These are phyloP conservation scores for Mimosa bimucronata DNA, from an alignment of 306 rosid species.

Conservation along the genomic window DNA sequence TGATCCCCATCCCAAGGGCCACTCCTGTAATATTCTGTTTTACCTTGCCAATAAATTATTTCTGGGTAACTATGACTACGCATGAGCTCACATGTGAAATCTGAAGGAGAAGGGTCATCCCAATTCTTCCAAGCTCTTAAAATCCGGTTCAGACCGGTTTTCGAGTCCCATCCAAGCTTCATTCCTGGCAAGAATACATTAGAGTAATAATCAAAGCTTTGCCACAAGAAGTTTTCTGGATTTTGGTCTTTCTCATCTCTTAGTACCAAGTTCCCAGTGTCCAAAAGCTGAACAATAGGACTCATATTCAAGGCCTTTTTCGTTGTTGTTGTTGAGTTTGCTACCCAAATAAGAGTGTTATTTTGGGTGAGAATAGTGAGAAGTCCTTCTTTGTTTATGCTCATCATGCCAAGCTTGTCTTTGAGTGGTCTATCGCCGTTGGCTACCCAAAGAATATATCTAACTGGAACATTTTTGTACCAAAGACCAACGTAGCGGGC, in stretches of 20 bases:
- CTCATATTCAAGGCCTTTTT: neutral
- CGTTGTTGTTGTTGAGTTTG: neutral
- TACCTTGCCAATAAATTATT: constrained; percentile 26
- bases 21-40: neutral
- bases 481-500: constrained; percentile 56
- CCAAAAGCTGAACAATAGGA: constrained; percentile 34
- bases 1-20: constrained; percentile 49
- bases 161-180: constrained; percentile 50
- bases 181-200: constrained; percentile 46
- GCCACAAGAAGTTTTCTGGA: constrained; percentile 39
- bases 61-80: constrained; percentile 30
- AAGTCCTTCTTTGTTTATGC: constrained; percentile 23
- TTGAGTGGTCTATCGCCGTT: constrained; percentile 45
- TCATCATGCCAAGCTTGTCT: constrained; percentile 37
- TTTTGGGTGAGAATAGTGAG: constrained; percentile 31
- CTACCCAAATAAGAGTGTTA: constrained; percentile 41
- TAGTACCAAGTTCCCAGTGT: constrained; percentile 49
- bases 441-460: constrained; percentile 58
- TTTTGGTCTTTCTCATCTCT: constrained; percentile 33
- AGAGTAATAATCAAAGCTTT: constrained; percentile 52
- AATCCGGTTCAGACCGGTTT: constrained; percentile 30
- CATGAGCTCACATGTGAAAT: constrained; percentile 30
- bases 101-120: constrained; percentile 44
- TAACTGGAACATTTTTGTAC: constrained; percentile 39
- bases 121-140: constrained; percentile 41